Conservation (phyloP, 139 green algal species). For the Gonium pectorale region DNA sequence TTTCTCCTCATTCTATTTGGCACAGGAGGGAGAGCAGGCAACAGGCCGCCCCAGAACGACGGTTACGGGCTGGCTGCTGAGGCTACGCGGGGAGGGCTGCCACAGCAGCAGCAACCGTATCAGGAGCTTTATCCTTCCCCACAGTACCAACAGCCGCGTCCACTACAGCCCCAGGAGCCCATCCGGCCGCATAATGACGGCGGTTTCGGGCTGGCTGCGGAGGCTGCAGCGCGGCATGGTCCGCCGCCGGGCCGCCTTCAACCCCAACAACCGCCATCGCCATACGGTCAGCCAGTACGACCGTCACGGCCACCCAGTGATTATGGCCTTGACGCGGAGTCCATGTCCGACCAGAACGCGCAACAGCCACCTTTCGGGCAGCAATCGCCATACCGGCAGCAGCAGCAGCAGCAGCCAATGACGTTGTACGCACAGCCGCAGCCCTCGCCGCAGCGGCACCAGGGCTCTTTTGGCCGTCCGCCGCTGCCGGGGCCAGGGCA, state of each 20-base stretch:
- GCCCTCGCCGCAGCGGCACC: not conserved
- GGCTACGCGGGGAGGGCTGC: not conserved
- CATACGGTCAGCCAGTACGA: not conserved
- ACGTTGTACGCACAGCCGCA: too few relatives aligned
- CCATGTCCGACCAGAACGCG: not conserved
- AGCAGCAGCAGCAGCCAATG: not conserved
- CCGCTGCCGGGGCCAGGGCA: not conserved
- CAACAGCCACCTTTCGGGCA: not conserved
- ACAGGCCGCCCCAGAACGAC: not conserved
- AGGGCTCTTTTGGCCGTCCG: not conserved
- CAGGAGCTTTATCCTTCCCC: not conserved
- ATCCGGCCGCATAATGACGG: too few relatives aligned
- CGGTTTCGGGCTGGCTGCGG: conserved; percentile 10
- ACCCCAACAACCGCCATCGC: not conserved
- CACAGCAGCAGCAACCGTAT: not conserved
- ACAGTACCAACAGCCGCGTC: not conserved
- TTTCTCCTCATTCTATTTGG: too few relatives aligned
- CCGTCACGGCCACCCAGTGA: not conserved
- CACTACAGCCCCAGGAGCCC: too few relatives aligned
- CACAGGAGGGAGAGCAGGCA: too few relatives aligned
- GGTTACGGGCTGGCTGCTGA: conserved; percentile 4
- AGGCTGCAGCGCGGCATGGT: not conserved
- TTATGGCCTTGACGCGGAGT: conserved; percentile 18
- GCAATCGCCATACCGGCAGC: conserved; percentile 9
- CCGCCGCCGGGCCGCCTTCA: too few relatives aligned